Conservation (phyloP, 2,329 filamentous ascomycete species). For the Huntiella abstrusa region DNA sequence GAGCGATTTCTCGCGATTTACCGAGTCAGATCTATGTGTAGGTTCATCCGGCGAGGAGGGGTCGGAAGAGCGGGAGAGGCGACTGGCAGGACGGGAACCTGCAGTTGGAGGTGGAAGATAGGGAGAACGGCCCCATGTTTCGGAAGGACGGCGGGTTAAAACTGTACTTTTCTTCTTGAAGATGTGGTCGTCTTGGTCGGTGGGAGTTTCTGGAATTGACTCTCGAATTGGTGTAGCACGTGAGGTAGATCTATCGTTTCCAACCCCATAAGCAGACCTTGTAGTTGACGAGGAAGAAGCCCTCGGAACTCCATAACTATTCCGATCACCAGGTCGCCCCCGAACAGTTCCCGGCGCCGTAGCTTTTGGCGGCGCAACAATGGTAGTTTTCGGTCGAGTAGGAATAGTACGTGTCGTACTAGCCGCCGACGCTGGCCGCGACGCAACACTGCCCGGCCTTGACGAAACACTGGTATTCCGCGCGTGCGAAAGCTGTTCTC, state of each 20-base stretch:
- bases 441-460: not conserved
- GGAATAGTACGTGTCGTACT: not conserved
- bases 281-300: conserved; percentile 1
- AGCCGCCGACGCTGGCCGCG: not conserved
- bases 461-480: not conserved
- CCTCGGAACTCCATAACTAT: not conserved
- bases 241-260: not conserved
- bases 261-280: conserved; percentile 1
- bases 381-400: conserved; percentile 3
- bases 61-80: conserved; percentile 2
- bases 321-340: conserved; percentile 5
- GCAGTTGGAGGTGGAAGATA: conserved; percentile 7
- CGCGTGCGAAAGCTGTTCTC: conserved; percentile 7
- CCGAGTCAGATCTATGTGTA: not conserved
- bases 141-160: conserved; percentile 18
- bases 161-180: conserved; percentile 12
- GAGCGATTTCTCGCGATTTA: conserved; percentile 23
- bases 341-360: conserved; percentile 7
- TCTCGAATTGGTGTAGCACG: conserved; percentile 3
- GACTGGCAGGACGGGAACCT: conserved; percentile 4
- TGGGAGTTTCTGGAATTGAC: not conserved
- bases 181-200: not conserved
- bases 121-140: conserved; percentile 11
- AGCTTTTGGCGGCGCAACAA: not conserved
- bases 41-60: conserved; percentile 4